Evolutionary conservation across 2,329 filamentous ascomycete genomes (phyloP), one percentile per base, ranked within the genome.

Genomic region (Grosmannia clavigera): DNA sequence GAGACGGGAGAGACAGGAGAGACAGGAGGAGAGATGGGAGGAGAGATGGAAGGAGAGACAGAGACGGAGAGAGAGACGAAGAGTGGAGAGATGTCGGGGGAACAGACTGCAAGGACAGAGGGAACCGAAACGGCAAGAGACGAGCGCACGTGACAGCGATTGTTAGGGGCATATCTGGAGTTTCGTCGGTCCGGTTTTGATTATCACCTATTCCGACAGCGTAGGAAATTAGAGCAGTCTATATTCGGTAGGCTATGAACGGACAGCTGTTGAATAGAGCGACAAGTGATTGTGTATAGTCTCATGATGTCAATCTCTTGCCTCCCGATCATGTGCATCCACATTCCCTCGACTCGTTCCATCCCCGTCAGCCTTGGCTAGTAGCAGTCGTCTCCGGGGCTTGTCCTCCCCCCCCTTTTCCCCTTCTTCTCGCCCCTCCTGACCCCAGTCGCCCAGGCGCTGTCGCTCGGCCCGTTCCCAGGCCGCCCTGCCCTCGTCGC

Each of bases 401-500:
- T 16, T 33, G n/a, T 55, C 31, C 9, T 5, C 33, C 3, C 2
- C 51, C 16, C n/a, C 29, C 19, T 10, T n/a, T 3, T 57, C 58
- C 9, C 27, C 60, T 5, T 38, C 58, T 2, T 53, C 51, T 11
- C 55, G 38, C 10, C 55, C 52, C 4, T 66, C 65, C 22, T 63
- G 67, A n/a, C 74, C 67, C 58, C 80, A 67, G 56, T 71, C 73
- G 25, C 81, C 79, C 1, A 71, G 75, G n/a, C 78, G 73, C 68
- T 80, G 83, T 65, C 70, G 75, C 65, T 94, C 85, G 0, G 89
- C 85, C 60, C 88, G 86, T 66, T 92, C 86, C 72, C 89, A 91
- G 1, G 90, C 92, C 63, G 75, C 76, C 71, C 85, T 95, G 43
- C 94, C 94, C 61, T 88, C 89, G 62, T 94, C 90, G 31, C 94